Percentiles rank a stretch among this genome's conserved stretches.
phyloP scores from a whole-genome alignment of 169 alveolate species.

The Babesia sp. region DNA sequence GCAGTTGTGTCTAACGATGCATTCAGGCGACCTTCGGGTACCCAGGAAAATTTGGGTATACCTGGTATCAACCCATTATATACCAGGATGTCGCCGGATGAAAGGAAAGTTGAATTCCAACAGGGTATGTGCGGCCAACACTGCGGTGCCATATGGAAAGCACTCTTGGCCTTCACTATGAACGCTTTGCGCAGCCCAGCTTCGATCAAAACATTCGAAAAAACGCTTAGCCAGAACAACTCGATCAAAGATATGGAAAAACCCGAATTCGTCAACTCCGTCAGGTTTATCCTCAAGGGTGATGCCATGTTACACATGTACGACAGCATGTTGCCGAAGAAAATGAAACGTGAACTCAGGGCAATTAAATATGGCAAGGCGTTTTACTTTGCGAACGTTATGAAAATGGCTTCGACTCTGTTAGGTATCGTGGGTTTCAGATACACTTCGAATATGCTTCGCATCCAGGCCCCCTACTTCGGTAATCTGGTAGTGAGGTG shows the following conservation, averaged over 20 bases:
- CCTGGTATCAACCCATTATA: constrained; percentile 66
- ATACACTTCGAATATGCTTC: constrained; percentile 69
- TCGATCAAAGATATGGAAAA: constrained; percentile 69
- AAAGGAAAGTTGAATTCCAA: constrained; percentile 73
- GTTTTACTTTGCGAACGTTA: constrained; percentile 70
- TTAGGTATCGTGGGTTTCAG: constrained; percentile 68
- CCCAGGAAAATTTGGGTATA: constrained; percentile 67
- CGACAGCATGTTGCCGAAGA: constrained; percentile 73
- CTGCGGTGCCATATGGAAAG: constrained; percentile 77
- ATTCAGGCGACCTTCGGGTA: constrained; percentile 43
- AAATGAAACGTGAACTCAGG: constrained; percentile 73
- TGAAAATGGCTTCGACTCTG: constrained; percentile 68
- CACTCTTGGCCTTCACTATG: constrained; percentile 71
- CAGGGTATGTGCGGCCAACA: constrained; percentile 80
- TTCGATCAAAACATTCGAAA: constrained; percentile 72
- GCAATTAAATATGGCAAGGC: constrained; percentile 78
- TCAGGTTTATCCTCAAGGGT: constrained; percentile 74
- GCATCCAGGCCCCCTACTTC: constrained; percentile 79
- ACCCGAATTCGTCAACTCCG: constrained; percentile 71
- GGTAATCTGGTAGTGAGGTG: constrained; percentile 76
- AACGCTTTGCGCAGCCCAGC: constrained; percentile 77
- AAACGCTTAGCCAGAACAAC: constrained; percentile 59
- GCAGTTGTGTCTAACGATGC: constrained; percentile 52
- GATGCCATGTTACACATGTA: constrained; percentile 75
- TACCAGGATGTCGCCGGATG: constrained; percentile 67